Evolutionary conservation across 768 basidiomycete genomes (phyloP), one percentile per base, ranked within the genome.

Genomic region (Xerocomellus amylosporus): DNA sequence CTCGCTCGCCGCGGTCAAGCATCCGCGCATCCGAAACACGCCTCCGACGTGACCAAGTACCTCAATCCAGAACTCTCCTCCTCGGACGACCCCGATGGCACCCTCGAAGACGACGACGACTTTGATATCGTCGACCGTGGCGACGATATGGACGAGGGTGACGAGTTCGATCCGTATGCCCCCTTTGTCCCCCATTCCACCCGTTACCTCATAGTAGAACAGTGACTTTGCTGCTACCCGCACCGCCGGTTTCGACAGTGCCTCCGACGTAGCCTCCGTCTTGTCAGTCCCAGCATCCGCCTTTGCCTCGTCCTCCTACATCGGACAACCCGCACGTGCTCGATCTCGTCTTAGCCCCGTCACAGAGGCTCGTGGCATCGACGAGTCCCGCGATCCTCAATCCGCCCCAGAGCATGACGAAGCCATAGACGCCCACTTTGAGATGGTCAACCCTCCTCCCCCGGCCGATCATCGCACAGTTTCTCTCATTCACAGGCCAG

Each of bases 81-180:
- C 9, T 82, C 81, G 4, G 81, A 79, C 6, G 79, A 77, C 6
- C 79, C 79, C 26, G 82, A 76, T 28, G 77, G 72, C 12, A 65
- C 70, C 19, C 73, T 75, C 5, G 76, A 76, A 4, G 79, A 78
- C 1, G 83, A 80, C 36, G 77, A 76, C 17, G 79, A 78, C 65
- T 83, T 77, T 49, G 84, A 80, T 22, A 75, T 77, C 48, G 73
- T 77, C 38, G 76, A 74, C 26, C 75, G 74, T 9, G 78, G 72
- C 1, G 73, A 73, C 40, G 83, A 78, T 40, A 79, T 80, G 71
- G 82, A 83, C 59, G 87, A 85, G 46, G 83, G 73, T 2, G 86
- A 90, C 58, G 88, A 88, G 55, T 91, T 90, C 58, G 90, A 91
- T 64, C 88, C 88, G 88, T 90, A 66, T 64, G 87, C 74, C 4